Evolutionary conservation across 1,139 yeast species (phyloP).

Genomic region (Petasospora fabianii): DNA sequence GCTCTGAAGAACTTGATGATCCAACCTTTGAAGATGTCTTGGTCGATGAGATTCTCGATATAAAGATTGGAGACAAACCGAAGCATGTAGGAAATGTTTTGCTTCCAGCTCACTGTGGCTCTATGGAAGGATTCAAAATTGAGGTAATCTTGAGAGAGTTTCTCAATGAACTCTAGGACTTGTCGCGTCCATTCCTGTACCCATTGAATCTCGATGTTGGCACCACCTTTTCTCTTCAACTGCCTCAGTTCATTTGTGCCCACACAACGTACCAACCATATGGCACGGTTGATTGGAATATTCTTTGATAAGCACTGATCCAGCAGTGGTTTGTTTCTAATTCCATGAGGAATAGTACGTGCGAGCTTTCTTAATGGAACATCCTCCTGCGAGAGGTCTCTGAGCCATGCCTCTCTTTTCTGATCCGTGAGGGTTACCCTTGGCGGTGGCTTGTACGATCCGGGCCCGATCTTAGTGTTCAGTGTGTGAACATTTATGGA

Average conservation of each 20-base stretch:
- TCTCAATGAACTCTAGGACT: conserved; percentile 56
- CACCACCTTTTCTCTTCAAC: conserved; percentile 42
- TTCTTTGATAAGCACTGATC: conserved; percentile 65
- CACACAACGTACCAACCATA: conserved; percentile 89
- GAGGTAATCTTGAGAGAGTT: conserved; percentile 41
- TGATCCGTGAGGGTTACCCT: conserved; percentile 86
- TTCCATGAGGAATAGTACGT: conserved; percentile 87
- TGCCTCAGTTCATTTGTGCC: conserved; percentile 77
- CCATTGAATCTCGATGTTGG: conserved; percentile 55
- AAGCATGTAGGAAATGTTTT: conserved; percentile 54
- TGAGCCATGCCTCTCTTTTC: conserved; percentile 80
- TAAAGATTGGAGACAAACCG: conserved; percentile 61
- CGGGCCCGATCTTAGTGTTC: conserved; percentile 56
- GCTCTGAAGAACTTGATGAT: conserved; percentile 52
- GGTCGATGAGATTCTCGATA: conserved; percentile 64
- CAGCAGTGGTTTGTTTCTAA: conserved; percentile 64
- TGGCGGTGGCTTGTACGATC: conserved; percentile 73
- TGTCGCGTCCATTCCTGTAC: conserved; percentile 87
- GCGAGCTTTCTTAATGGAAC: conserved; percentile 66
- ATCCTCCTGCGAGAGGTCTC: conserved; percentile 65
- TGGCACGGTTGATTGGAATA: conserved; percentile 73
- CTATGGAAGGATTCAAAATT: conserved; percentile 22
- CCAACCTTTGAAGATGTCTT: conserved; percentile 58
- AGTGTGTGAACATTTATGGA: conserved; percentile 65
- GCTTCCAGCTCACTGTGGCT: conserved; percentile 42